A percentile compares a stretch with the other conserved stretches of the same genome.
These are phyloP conservation scores for Calocybe gambosa DNA, from an alignment of 1,284 basidiomycete species.

Conservation along the genomic window DNA sequence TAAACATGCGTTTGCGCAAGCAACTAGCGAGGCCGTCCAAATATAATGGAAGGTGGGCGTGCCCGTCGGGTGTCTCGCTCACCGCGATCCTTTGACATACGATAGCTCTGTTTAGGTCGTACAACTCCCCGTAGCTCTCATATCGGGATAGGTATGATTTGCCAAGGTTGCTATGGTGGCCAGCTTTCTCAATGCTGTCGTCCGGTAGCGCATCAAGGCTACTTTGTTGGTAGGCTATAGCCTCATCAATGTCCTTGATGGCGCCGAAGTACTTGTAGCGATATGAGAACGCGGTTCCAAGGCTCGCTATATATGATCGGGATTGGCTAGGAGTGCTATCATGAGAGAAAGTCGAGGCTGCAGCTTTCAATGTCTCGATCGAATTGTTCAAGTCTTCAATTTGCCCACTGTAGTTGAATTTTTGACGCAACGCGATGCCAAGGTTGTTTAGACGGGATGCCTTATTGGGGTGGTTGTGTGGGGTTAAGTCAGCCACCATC, in stretches of 20 bases:
- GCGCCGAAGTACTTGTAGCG: neutral
- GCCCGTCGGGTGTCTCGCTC: neutral
- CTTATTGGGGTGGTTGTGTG: neutral
- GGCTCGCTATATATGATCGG: neutral
- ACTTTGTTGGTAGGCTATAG: constrained; percentile 1
- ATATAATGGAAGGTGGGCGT: neutral
- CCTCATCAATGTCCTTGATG: neutral
- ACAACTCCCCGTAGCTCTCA: constrained; percentile 1
- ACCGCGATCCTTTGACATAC: neutral
- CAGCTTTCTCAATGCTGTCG: neutral
- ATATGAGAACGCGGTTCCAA: neutral
- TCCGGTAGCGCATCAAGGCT: neutral
- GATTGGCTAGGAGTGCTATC: neutral
- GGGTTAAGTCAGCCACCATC: constrained; percentile 2
- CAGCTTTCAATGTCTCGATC: constrained; percentile 5
- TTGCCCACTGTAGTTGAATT: constrained; percentile 11
- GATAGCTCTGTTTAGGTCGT: constrained; percentile 3
- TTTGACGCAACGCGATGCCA: constrained; percentile 1
- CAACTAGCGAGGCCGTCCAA: constrained; percentile 1
- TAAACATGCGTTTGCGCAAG: neutral
- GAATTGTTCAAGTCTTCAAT: constrained; percentile 15
- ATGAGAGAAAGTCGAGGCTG: neutral
- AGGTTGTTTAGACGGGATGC: constrained; percentile 4
- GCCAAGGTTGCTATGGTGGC: neutral
- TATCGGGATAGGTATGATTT: neutral